These are phyloP conservation scores for Penicillium lagena DNA, from an alignment of 495 filamentous ascomycete genomes.

Conservation along the genomic window DNA sequence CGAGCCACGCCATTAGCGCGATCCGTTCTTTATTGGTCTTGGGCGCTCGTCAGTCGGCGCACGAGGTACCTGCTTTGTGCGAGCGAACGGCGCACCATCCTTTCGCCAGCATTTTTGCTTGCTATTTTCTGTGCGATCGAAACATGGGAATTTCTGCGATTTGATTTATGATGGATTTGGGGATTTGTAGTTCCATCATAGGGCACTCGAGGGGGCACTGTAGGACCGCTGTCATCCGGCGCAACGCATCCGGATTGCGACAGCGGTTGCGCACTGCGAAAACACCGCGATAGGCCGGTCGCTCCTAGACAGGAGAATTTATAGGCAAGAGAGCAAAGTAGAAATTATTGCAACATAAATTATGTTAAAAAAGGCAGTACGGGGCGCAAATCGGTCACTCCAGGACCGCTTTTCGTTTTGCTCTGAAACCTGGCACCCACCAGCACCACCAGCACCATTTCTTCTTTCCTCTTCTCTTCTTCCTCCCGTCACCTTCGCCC, in stretches of 20 bases:
- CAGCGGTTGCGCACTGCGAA: slow-evolving; percentile 22
- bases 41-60: background rate
- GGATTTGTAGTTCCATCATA: too few relatives aligned
- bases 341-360: too few relatives aligned
- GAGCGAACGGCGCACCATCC: background rate
- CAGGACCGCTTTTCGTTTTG: slow-evolving; percentile 32
- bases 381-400: slow-evolving; percentile 21
- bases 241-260: slow-evolving; percentile 24
- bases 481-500: slow-evolving; percentile 6
- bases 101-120: too few relatives aligned
- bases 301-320: background rate
- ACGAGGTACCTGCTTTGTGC: slow-evolving; percentile 10
- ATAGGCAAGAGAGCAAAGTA: background rate
- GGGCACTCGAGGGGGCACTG: too few relatives aligned
- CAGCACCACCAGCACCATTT: slow-evolving; percentile 14
- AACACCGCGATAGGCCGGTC: background rate
- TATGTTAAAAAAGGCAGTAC: slow-evolving; percentile 1
- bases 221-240: slow-evolving; percentile 10
- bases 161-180: too few relatives aligned
- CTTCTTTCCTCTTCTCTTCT: slow-evolving; percentile 2
- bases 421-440: slow-evolving; percentile 40
- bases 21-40: slow-evolving; percentile 6
- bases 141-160: too few relatives aligned
- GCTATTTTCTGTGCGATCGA: too few relatives aligned
- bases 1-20: slow-evolving; percentile 2